A percentile compares a stretch with the other conserved stretches of the same genome.
Conservation (phyloP, 2,329 filamentous ascomycete genomes). For the Alternaria sp. region DNA sequence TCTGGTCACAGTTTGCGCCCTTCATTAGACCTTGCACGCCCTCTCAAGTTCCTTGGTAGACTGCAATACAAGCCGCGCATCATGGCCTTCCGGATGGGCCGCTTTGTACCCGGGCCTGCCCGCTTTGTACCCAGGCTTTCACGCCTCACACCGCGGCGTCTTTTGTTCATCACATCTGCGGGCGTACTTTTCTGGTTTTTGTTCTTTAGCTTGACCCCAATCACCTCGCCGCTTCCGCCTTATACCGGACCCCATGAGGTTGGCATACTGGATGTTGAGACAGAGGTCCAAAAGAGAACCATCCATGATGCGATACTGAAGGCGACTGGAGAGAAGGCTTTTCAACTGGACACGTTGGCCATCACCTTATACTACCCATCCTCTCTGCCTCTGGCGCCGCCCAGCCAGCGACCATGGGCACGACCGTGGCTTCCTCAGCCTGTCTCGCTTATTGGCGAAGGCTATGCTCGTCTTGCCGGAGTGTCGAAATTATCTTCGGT, state of each 20-base stretch:
- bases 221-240: slow-evolving; percentile 49
- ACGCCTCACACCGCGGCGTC: slow-evolving; percentile 28
- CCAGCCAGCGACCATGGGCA: slow-evolving; percentile 36
- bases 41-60: slow-evolving; percentile 6
- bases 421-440: slow-evolving; percentile 55
- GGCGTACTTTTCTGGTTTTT: slow-evolving; percentile 43
- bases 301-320: slow-evolving; percentile 48
- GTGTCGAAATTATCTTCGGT: slow-evolving; percentile 41
- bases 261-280: slow-evolving; percentile 54
- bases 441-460: slow-evolving; percentile 51
- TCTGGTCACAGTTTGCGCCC: background rate
- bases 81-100: slow-evolving; percentile 32
- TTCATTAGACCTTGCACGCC: background rate
- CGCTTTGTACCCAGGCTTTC: background rate
- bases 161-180: slow-evolving; percentile 36
- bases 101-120: background rate
- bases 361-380: slow-evolving; percentile 56
- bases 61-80: slow-evolving; percentile 45
- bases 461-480: slow-evolving; percentile 52
- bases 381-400: slow-evolving; percentile 25
- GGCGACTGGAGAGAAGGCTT: slow-evolving; percentile 48
- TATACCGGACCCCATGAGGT: slow-evolving; percentile 54
- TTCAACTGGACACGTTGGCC: slow-evolving; percentile 54
- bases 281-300: slow-evolving; percentile 42
- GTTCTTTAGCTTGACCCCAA: slow-evolving; percentile 50